Conservation (phyloP, 2,329 filamentous ascomycete genomes). For the Colletotrichum camelliae region DNA sequence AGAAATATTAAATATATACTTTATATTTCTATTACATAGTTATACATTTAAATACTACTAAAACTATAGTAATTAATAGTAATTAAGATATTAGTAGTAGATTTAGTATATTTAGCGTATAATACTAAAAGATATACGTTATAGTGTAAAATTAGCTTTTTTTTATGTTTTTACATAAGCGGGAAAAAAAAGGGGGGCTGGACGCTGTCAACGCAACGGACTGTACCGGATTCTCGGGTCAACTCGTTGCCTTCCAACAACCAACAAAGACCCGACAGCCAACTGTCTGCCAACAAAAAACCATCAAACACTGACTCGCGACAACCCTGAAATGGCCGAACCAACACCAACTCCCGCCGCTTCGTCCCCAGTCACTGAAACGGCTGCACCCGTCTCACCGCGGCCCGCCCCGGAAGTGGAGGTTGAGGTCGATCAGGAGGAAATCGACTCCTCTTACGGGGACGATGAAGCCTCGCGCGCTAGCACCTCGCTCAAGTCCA, state of each 20-base stretch:
- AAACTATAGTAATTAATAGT: too few relatives aligned
- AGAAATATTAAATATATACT: too few relatives aligned
- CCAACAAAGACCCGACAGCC: neutral
- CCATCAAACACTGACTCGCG: neutral
- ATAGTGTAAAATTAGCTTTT: too few relatives aligned
- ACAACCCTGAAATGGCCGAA: neutral
- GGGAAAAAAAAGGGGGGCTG: too few relatives aligned
- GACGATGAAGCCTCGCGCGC: neutral
- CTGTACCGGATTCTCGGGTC: neutral
- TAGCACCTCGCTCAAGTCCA: slow-evolving; percentile 5
- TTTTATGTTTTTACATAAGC: too few relatives aligned
- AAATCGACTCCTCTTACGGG: neutral
- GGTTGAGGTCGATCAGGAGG: slow-evolving; percentile 3
- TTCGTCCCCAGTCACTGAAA: neutral
- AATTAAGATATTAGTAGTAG: too few relatives aligned
- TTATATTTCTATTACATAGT: too few relatives aligned
- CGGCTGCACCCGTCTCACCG: neutral
- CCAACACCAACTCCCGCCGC: neutral
- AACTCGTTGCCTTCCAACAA: neutral
- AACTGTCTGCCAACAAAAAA: neutral
- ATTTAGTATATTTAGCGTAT: too few relatives aligned
- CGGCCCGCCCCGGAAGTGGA: slow-evolving; percentile 1
- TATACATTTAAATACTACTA: too few relatives aligned
- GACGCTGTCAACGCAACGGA: too few relatives aligned
- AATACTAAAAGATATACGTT: too few relatives aligned